A percentile compares a stretch with the other conserved stretches of the same genome.
phyloP scores from a whole-genome alignment of 208 protist genomes.

The Leishmania amazonensis region DNA sequence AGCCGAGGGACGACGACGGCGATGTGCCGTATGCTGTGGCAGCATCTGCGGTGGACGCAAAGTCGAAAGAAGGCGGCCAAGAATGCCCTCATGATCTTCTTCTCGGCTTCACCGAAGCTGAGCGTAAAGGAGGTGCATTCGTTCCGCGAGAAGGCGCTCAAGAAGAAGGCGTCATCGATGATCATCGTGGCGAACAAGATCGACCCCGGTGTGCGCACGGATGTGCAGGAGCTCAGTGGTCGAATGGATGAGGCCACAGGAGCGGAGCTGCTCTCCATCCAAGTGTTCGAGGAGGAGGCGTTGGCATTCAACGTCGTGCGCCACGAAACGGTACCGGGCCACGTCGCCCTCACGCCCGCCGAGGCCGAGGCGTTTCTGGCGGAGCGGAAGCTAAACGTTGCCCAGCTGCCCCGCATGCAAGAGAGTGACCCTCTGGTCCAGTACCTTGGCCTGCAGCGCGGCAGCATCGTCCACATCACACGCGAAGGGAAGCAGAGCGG shows the following conservation, averaged over 20 bases:
- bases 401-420: slow-evolving; percentile 96
- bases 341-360: slow-evolving; percentile 74
- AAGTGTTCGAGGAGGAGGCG: slow-evolving; percentile 94
- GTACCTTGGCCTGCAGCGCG: slow-evolving; percentile 93
- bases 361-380: slow-evolving; percentile 85
- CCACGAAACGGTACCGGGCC: slow-evolving; percentile 96
- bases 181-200: slow-evolving; percentile 67
- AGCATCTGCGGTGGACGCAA: not conserved
- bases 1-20: slow-evolving; percentile 8
- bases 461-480: slow-evolving; percentile 96
- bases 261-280: slow-evolving; percentile 70
- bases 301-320: slow-evolving; percentile 96
- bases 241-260: slow-evolving; percentile 48
- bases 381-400: slow-evolving; percentile 86
- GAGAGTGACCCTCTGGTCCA: slow-evolving; percentile 94
- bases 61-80: slow-evolving; percentile 15
- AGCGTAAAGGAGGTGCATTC: slow-evolving; percentile 57
- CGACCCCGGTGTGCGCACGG: slow-evolving; percentile 48
- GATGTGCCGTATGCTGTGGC: not conserved
- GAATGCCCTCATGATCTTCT: slow-evolving; percentile 65
- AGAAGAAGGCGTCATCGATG: slow-evolving; percentile 54
- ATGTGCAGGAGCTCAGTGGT: slow-evolving; percentile 65
- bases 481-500: slow-evolving; percentile 94
- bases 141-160: slow-evolving; percentile 63
- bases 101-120: slow-evolving; percentile 49